Base-by-base conservation (phyloP, 2,329 filamentous ascomycete species). In the Diaporthe australafricana region DNA sequence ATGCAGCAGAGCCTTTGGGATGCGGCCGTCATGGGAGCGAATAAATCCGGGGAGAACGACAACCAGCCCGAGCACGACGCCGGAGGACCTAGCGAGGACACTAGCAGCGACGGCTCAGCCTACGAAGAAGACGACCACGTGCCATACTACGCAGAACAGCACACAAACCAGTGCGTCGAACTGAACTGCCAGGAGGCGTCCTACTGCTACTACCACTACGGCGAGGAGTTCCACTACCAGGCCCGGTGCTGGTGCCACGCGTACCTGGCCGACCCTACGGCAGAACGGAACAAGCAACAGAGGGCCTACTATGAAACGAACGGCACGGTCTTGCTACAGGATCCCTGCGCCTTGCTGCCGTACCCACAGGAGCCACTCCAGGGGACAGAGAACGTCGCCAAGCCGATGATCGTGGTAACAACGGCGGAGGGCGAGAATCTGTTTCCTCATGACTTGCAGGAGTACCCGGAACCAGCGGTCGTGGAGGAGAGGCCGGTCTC, bases 321-420 rank as follows among this genome's bases (percentile, higher is more conserved):
- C 5, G 45, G 14, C 2, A 27, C 16, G 9, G 6, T 0, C 35
- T 30, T 60, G 3, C 25, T 14, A n/a, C 50, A 52, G 30, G 55
- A 60, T n/a, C 22, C n/a, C 1, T 69, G 67, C 25, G 17, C 32
- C 3, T 22, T 69, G 25, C 55, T 56, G 22, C 30, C 30, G 3
- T 52, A 60, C 27, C 45, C 45, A 9, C 42, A 60, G 17, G 53
- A 40, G 1, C 53, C 40, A 3, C 0, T 69, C 2, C 45, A 30
- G 5, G 67, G 67, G 2, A 69, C 67, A 4, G 67, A 52, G 42
- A 1, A 60, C 5, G 67, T 60, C 32, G 42, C 42, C 9, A 69
- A 69, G 45, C 67, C 67, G n/a, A n/a, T 52, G 16, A n/a, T 69
- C 22, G 60, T 40, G 35, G 55, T 69, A n/a, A 69, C 32, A 30